Evolutionary conservation across 352 stramenopile genomes (phyloP), one percentile per base, ranked within the genome.

Genomic region (Phytophthora colocasiae): DNA sequence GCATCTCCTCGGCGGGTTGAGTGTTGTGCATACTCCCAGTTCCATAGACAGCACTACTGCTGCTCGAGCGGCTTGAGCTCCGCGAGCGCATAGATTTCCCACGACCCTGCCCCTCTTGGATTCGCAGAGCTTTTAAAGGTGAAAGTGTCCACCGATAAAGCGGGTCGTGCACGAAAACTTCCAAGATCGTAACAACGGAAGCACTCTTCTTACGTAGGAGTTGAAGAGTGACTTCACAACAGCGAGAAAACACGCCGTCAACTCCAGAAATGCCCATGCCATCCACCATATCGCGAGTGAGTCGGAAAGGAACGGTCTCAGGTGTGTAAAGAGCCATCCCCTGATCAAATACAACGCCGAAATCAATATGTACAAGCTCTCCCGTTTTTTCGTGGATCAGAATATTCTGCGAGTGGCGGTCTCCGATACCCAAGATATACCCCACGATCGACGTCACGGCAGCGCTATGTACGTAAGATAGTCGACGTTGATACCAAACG

Each of bases 301-400:
- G 86, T 17, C 98, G 96, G 77, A 99, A 99, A 11, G 98, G 98
- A 38, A 99, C 97, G 1, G 88, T 98, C 81, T 99, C 98, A 1
- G 98, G 98, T 19, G 92, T 98, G 55, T 86, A 89, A 4, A 99
- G 73, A 58, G 85, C 85, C 87, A 96, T 94, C 6, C 87, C 89
- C 65, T 99, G 97, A 64, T 99, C 98, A 83, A 99, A 99, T 10
- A 99, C 96, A 43, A 99, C 97, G 9, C 98, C 98, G 84, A 99
- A 99, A 78, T 99, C 98, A 70, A 99, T 99, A 71, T 99, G 98
- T 38, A 99, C 95, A 29, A 99, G 80, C 77, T 99, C 97, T 10
- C 92, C 98, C 2, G 96, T 99, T 36, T 91, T 92, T 45, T 98
- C 85, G 61, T 99, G 94, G 53, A 99, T 93, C 40, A 99, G 76